Evolutionary conservation across 176 grass and related monocot species (phyloP).

Genomic region (Avena eriantha): DNA sequence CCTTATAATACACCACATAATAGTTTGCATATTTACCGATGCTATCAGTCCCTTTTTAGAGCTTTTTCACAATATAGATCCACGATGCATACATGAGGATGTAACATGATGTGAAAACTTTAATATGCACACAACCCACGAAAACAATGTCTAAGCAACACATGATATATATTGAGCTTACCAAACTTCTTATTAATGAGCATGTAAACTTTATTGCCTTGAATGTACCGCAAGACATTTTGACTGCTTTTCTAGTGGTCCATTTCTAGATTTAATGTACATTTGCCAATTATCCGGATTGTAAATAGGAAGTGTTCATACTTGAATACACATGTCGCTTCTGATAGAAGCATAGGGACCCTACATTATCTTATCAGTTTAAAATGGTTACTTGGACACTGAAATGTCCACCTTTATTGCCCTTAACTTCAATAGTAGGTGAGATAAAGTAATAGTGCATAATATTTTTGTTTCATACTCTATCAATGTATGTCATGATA

Average conservation of each 20-base stretch:
- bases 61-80: neutral
- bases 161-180: neutral
- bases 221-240: neutral
- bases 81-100: neutral
- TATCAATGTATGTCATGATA: too few species aligned
- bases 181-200: neutral
- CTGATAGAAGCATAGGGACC: neutral
- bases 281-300: neutral
- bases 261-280: neutral
- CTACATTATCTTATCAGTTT: neutral
- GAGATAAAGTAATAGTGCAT: too few species aligned
- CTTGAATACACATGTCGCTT: neutral
- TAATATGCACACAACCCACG: neutral
- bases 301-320: neutral
- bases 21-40: too few species aligned
- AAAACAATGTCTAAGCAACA: neutral
- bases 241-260: neutral
- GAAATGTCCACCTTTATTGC: too few species aligned
- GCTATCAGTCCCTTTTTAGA: neutral
- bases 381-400: too few species aligned
- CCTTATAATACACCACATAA: too few species aligned
- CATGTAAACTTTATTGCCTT: neutral
- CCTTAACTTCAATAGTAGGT: too few species aligned
- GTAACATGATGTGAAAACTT: neutral
- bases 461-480: too few species aligned